Evolutionary conservation across 2,329 filamentous ascomycete genomes (phyloP).

Genomic region (Diaporthe citriasiana): DNA sequence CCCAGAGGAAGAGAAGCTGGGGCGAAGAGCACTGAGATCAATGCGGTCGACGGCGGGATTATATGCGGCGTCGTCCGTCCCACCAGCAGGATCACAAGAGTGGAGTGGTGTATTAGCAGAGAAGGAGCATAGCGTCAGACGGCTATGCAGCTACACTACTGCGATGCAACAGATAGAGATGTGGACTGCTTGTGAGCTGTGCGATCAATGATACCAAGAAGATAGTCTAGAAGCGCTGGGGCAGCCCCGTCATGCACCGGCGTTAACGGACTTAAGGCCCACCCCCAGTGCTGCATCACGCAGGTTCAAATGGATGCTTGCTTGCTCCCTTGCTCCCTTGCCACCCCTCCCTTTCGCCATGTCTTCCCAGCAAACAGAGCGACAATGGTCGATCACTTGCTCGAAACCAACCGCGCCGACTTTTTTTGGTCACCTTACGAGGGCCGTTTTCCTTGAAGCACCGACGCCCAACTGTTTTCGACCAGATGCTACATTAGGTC

Average conservation of each 20-base stretch:
- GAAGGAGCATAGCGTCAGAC: constrained; percentile 10
- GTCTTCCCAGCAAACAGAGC: background rate
- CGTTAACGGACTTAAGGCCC: constrained; percentile 24
- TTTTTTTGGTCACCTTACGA: background rate
- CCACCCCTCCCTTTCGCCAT: background rate
- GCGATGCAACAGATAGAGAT: background rate
- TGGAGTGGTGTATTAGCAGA: constrained; percentile 21
- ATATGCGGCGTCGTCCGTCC: constrained; percentile 19
- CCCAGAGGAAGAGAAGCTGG: background rate
- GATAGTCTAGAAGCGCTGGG: background rate
- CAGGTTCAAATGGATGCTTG: constrained; percentile 11
- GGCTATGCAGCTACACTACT: background rate
- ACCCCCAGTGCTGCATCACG: background rate
- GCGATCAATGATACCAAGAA: constrained; percentile 1
- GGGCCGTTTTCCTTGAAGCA: background rate
- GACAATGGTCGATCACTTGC: background rate
- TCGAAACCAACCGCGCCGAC: background rate
- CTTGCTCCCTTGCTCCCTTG: background rate
- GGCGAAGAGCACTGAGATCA: background rate
- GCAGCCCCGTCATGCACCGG: constrained; percentile 1
- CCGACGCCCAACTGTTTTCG: background rate
- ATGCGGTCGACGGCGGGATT: constrained; percentile 33
- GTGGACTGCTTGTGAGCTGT: constrained; percentile 26
- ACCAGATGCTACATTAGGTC: background rate
- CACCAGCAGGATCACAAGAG: constrained; percentile 20